These are phyloP conservation scores for Pedinophyceae sp. DNA, from an alignment of 139 green algal species.

Conservation along the genomic window DNA sequence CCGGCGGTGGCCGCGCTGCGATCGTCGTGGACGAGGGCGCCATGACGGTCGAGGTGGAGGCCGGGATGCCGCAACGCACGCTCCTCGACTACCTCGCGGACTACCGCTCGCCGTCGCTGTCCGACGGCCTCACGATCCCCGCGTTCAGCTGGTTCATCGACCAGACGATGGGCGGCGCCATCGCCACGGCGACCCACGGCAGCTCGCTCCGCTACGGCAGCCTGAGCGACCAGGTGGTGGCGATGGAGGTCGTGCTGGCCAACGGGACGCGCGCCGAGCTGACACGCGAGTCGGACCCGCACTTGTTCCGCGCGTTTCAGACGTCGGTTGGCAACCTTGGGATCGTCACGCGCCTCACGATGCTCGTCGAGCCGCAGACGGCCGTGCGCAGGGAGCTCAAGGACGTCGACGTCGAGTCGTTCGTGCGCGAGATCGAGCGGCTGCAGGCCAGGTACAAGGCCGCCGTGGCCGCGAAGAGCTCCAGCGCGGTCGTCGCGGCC, in stretches of 20 bases:
- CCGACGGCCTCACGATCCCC: conserved; percentile 47
- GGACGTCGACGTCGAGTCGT: conserved; percentile 7
- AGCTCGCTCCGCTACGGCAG: conserved; percentile 33
- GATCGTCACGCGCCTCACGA: conserved; percentile 44
- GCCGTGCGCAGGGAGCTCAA: conserved; percentile 4
- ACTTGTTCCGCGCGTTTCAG: conserved; percentile 26
- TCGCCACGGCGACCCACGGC: conserved; percentile 67
- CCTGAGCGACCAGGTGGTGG: conserved; percentile 33
- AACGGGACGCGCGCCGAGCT: conserved; percentile 53
- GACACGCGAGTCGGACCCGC: conserved; percentile 27
- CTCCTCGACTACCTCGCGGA: conserved; percentile 66
- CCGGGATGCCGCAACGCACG: conserved; percentile 31
- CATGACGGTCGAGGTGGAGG: conserved; percentile 43
- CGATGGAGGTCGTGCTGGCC: conserved; percentile 41
- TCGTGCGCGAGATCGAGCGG: conserved; percentile 14
- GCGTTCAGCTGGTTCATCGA: conserved; percentile 65
- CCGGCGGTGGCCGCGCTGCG: not conserved
- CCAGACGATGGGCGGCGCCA: conserved; percentile 67
- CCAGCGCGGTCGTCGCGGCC: not conserved
- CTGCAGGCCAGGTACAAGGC: conserved; percentile 21
- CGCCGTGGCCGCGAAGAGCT: conserved; percentile 5
- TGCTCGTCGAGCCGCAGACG: conserved; percentile 30
- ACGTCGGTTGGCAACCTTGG: conserved; percentile 44
- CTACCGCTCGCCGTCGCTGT: conserved; percentile 36
- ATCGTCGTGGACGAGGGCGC: conserved; percentile 42